Conservation (phyloP, 2,329 filamentous ascomycete genomes). For the Onygenales sp. region DNA sequence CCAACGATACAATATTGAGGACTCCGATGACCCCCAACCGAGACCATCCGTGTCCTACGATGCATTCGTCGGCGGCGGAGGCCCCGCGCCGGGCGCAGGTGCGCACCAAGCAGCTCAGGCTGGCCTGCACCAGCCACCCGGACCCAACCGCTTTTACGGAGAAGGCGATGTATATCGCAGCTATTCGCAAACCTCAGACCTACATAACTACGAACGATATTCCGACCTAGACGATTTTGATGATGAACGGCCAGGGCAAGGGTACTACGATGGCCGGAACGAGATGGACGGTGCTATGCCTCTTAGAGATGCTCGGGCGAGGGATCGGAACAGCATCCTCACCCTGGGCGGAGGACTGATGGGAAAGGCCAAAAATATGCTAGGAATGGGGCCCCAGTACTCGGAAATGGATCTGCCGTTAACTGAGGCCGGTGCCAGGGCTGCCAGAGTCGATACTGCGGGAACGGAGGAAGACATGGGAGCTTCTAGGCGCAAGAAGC, state of each 20-base stretch:
- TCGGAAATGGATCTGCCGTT: slow-evolving; percentile 97
- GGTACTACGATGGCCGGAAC: slow-evolving; percentile 62
- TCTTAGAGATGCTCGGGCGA: slow-evolving; percentile 42
- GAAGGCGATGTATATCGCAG: slow-evolving; percentile 22
- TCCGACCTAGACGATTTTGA: slow-evolving; percentile 80
- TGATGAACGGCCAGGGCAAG: slow-evolving; percentile 58
- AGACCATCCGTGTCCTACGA: slow-evolving; percentile 90
- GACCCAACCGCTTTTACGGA: slow-evolving; percentile 4
- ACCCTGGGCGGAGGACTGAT: slow-evolving; percentile 78
- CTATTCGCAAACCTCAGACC: slow-evolving; percentile 67
- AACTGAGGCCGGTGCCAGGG: slow-evolving; percentile 61
- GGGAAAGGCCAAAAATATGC: slow-evolving; percentile 77
- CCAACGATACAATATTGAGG: slow-evolving; percentile 62
- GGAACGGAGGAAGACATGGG: slow-evolving; percentile 31
- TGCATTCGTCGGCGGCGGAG: slow-evolving; percentile 71
- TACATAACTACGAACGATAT: slow-evolving; percentile 86
- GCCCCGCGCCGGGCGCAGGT: slow-evolving; percentile 39
- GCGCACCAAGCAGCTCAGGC: slow-evolving; percentile 24
- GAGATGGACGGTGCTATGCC: slow-evolving; percentile 35
- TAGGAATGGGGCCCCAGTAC: slow-evolving; percentile 79
- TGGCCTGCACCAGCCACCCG: slow-evolving; percentile 17
- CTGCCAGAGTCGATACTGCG: slow-evolving; percentile 36
- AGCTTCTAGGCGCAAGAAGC: slow-evolving; percentile 36
- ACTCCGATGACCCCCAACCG: slow-evolving; percentile 51
- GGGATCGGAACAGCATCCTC: slow-evolving; percentile 81